A percentile compares a stretch with the other conserved stretches of the same genome.
Evolutionary conservation across 345 rosid species (phyloP).

Genomic region (Rhizophora mangle): DNA sequence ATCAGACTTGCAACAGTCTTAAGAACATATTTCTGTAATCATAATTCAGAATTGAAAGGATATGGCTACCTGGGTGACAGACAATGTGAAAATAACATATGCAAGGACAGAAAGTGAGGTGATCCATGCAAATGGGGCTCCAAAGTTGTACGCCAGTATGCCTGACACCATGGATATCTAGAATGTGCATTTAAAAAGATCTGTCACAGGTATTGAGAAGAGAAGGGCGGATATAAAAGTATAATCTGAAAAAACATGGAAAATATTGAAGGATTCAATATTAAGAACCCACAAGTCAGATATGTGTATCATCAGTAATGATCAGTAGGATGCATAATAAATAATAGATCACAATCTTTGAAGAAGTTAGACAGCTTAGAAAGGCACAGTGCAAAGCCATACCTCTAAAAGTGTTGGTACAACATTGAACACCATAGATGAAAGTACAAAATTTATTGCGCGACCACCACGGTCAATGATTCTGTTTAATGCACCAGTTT

Average conservation of each 20-base stretch:
- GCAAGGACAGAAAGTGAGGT: constrained; percentile 91
- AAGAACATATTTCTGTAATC: constrained; percentile 2
- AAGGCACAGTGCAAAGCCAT: constrained; percentile 20
- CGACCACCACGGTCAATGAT: constrained; percentile 98
- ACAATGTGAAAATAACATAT: constrained; percentile 71
- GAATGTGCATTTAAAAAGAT: constrained; percentile 43
- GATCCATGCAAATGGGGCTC: constrained; percentile 98
- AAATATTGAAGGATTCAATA: constrained; percentile 11
- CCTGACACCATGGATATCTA: constrained; percentile 98
- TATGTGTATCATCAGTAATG: not conserved
- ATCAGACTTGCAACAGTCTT: not conserved
- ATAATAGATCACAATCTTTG: not conserved
- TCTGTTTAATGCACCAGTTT: constrained; percentile 92
- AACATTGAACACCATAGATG: constrained; percentile 95
- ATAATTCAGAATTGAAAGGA: constrained; percentile 13
- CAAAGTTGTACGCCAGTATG: constrained; percentile 90
- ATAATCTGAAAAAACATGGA: not conserved
- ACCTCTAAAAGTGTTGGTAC: constrained; percentile 95
- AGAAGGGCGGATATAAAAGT: constrained; percentile 10
- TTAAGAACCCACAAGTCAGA: not conserved
- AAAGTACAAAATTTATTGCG: constrained; percentile 93
- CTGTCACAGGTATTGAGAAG: constrained; percentile 25
- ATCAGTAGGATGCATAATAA: constrained; percentile 3
- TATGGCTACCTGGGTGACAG: constrained; percentile 77
- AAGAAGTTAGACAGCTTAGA: constrained; percentile 9